phyloP scores from a whole-genome alignment of 2,329 filamentous ascomycete genomes.

The Aspergillus neoniger region DNA sequence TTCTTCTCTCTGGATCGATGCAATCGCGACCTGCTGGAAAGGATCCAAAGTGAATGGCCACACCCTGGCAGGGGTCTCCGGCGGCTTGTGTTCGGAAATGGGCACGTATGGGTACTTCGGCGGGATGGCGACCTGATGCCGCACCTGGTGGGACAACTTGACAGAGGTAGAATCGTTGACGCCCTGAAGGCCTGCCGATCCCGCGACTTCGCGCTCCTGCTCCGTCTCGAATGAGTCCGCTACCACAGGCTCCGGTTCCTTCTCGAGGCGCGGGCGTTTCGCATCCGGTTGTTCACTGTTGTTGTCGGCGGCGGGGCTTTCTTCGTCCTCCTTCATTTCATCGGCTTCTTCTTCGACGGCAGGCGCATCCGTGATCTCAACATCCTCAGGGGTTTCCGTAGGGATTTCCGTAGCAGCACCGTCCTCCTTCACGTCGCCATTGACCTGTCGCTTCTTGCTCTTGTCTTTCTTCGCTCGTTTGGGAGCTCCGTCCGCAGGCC shows the following conservation, averaged over 20 bases:
- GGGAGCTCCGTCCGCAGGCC: constrained; percentile 31
- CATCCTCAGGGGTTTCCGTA: constrained; percentile 36
- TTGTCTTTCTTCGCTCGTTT: constrained; percentile 57
- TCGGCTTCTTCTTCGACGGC: constrained; percentile 19
- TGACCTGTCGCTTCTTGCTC: constrained; percentile 84
- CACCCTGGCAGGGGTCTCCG: constrained; percentile 76
- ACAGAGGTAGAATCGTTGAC: constrained; percentile 66
- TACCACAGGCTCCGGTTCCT: constrained; percentile 75
- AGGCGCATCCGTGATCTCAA: constrained; percentile 19
- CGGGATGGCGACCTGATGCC: constrained; percentile 93
- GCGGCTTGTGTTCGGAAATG: constrained; percentile 92
- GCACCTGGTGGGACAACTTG: constrained; percentile 92
- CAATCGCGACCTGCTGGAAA: constrained; percentile 92
- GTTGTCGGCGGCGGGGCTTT: constrained; percentile 24
- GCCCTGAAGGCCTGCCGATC: constrained; percentile 68
- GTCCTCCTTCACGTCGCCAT: constrained; percentile 69
- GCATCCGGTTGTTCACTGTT: constrained; percentile 43
- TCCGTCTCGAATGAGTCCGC: constrained; percentile 95
- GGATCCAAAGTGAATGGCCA: constrained; percentile 94
- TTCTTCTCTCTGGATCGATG: constrained; percentile 93
- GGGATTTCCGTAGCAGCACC: constrained; percentile 35
- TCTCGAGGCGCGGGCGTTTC: constrained; percentile 54
- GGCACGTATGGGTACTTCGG: constrained; percentile 93
- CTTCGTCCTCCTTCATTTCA: constrained; percentile 20
- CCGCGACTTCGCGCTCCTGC: constrained; percentile 85